Evolutionary conservation across 306 rosid species (phyloP).

Genomic region (Malus sieversii): DNA sequence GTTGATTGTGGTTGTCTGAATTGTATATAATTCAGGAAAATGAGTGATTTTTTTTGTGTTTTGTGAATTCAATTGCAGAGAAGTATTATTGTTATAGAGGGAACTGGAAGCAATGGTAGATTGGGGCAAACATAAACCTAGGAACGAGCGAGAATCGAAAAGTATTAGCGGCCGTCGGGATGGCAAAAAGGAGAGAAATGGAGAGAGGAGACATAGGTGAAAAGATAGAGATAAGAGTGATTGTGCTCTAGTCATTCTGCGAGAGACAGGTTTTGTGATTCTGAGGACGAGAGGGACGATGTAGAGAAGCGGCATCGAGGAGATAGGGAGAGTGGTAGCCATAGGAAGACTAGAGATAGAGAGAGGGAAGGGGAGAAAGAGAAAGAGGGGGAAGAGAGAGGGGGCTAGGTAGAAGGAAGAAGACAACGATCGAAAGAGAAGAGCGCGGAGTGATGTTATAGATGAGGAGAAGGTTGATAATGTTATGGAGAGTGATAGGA

Average conservation of each 20-base stretch:
- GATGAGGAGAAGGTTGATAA: slow-evolving; percentile 53
- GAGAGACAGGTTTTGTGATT: neutral
- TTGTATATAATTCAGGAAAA: too few species aligned
- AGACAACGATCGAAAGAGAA: slow-evolving; percentile 26
- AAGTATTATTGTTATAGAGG: too few species aligned
- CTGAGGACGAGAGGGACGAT: too few species aligned
- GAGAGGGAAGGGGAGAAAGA: slow-evolving; percentile 18
- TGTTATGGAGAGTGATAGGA: slow-evolving; percentile 45
- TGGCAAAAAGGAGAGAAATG: slow-evolving; percentile 37
- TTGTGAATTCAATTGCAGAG: too few species aligned
- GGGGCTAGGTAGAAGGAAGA: slow-evolving; percentile 14
- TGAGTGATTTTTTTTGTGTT: too few species aligned
- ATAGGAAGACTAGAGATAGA: too few species aligned
- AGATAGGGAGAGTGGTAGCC: slow-evolving; percentile 3
- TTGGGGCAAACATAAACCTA: slow-evolving; percentile 34
- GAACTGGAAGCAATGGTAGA: slow-evolving; percentile 29
- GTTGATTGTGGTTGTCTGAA: too few species aligned
- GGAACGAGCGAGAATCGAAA: slow-evolving; percentile 54
- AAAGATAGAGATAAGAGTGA: slow-evolving; percentile 14
- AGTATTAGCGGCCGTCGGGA: slow-evolving; percentile 36
- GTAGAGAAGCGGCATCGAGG: too few species aligned
- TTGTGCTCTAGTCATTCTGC: slow-evolving; percentile 27
- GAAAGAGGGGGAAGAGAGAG: neutral
- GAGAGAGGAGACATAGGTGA: slow-evolving; percentile 20
- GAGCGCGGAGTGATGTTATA: slow-evolving; percentile 40